A percentile compares a stretch with the other conserved stretches of the same genome.
phyloP scores from a whole-genome alignment of 164 flowering plant genomes.

The Umbilicus rupestris region DNA sequence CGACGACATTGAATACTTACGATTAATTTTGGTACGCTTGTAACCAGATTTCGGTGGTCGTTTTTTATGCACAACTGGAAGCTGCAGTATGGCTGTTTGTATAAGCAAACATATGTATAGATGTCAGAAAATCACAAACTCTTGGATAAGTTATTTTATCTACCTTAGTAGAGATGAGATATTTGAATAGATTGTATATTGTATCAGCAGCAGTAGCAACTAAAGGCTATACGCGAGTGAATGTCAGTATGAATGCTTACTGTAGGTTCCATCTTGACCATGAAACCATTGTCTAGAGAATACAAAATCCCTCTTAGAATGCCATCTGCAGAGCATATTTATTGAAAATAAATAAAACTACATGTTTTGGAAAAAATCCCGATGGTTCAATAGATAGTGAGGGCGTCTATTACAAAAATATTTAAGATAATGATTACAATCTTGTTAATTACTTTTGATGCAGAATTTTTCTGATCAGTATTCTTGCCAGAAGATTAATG shows the following conservation, averaged over 20 bases:
- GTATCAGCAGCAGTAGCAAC: background rate
- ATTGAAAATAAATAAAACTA: background rate
- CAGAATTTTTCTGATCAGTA: no score
- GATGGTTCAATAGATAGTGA: background rate
- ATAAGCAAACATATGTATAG: constrained; percentile 10
- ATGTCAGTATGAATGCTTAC: constrained; percentile 23
- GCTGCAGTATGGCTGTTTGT: constrained; percentile 80
- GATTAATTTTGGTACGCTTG: constrained; percentile 61
- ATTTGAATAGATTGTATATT: background rate
- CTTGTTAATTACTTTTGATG: no score
- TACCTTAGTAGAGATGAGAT: background rate
- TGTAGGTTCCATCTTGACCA: constrained; percentile 89
- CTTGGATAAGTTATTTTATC: background rate
- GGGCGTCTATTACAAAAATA: background rate
- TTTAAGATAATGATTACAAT: no score
- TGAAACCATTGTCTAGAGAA: constrained; percentile 96
- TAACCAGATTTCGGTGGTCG: constrained; percentile 73
- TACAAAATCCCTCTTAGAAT: constrained; percentile 81
- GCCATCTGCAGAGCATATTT: constrained; percentile 51
- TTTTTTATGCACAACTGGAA: constrained; percentile 68
- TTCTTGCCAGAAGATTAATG: no score
- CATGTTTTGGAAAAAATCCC: background rate
- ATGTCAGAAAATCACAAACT: constrained; percentile 2
- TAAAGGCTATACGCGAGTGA: background rate
- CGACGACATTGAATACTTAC: constrained; percentile 35